Percentiles rank a stretch among this genome's conserved stretches.
These are phyloP conservation scores for Tetrastigma voinierianum DNA, from an alignment of 164 flowering plant genomes.

Conservation along the genomic window DNA sequence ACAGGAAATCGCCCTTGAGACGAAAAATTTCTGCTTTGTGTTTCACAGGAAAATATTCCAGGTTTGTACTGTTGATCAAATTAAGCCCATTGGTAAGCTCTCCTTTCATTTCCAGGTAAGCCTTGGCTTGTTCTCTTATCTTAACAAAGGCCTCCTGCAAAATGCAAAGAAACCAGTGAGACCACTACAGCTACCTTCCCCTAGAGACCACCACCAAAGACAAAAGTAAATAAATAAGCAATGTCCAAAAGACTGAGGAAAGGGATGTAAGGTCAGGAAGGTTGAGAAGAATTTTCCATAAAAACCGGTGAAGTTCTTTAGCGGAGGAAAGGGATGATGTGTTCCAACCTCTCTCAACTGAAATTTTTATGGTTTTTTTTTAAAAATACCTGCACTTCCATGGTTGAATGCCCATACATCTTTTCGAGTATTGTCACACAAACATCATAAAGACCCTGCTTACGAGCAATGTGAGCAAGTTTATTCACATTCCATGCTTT, in stretches of 20 bases:
- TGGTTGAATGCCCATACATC: constrained; percentile 96
- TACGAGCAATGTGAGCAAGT: constrained; percentile 92
- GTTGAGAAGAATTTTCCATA: too few species aligned
- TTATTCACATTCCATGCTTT: constrained; percentile 99
- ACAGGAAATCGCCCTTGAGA: constrained; percentile 88
- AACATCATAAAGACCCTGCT: constrained; percentile 93
- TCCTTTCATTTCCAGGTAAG: constrained; percentile 92
- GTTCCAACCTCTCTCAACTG: background rate
- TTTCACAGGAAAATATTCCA: constrained; percentile 86
- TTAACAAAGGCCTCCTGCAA: constrained; percentile 97
- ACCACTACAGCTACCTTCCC: background rate
- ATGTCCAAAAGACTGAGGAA: background rate
- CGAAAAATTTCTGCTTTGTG: constrained; percentile 92
- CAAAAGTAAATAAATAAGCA: background rate
- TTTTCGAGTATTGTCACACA: constrained; percentile 94
- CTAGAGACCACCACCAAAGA: background rate
- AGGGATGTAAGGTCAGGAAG: background rate
- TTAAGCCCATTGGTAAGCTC: constrained; percentile 88
- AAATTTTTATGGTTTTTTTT: background rate
- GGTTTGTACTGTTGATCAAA: constrained; percentile 90
- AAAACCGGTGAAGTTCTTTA: background rate
- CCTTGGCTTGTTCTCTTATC: constrained; percentile 97
- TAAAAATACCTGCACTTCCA: constrained; percentile 95
- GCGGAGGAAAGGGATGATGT: too few species aligned
- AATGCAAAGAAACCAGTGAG: constrained; percentile 9